Evolutionary conservation across 306 rosid genomes (phyloP).

Genomic region (Cucumis sativus): Cucumber_9930_V3 NC_026658.2:15221501-15222000

Average conservation of each 20-base stretch:
- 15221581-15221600: too few species aligned
- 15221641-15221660: too few species aligned
- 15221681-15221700: too few species aligned
- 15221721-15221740: too few species aligned
- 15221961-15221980: slow-evolving; percentile 91
- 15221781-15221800: slow-evolving; percentile 95
- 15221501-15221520: neutral
- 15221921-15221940: slow-evolving; percentile 84
- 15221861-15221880: slow-evolving; percentile 80
- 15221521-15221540: neutral
- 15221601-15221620: too few species aligned
- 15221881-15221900: slow-evolving; percentile 89
- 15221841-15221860: slow-evolving; percentile 69
- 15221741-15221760: neutral
- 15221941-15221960: slow-evolving; percentile 77
- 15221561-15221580: too few species aligned
- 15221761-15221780: neutral
- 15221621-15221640: too few species aligned
- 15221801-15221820: slow-evolving; percentile 92
- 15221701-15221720: too few species aligned
- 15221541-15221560: too few species aligned
- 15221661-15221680: too few species aligned
- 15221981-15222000: slow-evolving; percentile 70
- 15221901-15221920: slow-evolving; percentile 95
- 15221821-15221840: slow-evolving; percentile 73